Percentiles rank a stretch among this genome's conserved stretches.
Conservation (phyloP, 257 asterid species). For the Penstemon newberryi region DNA sequence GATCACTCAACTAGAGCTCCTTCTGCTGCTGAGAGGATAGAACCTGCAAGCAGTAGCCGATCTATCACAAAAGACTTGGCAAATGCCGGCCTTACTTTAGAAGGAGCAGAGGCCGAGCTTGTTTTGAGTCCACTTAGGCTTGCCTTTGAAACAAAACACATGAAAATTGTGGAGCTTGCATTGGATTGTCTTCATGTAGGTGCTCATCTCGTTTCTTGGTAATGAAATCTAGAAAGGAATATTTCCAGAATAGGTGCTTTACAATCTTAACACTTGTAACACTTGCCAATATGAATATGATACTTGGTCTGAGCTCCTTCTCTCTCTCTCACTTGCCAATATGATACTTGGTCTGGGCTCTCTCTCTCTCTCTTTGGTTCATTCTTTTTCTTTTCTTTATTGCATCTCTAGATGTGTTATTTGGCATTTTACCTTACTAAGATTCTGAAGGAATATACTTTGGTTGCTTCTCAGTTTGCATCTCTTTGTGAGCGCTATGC, state of each 20-base stretch:
- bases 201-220: slow-evolving; percentile 23
- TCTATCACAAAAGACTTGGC: slow-evolving; percentile 57
- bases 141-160: slow-evolving; percentile 90
- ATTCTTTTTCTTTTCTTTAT: slow-evolving; percentile 8
- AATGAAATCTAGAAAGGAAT: slow-evolving; percentile 21
- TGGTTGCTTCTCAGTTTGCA: slow-evolving; percentile 4
- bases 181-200: slow-evolving; percentile 99
- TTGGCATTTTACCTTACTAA: slow-evolving; percentile 17
- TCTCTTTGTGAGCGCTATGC: slow-evolving; percentile 19
- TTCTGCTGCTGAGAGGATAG: slow-evolving; percentile 49
- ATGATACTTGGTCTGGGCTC: too few species aligned
- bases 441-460: neutral
- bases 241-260: slow-evolving; percentile 16
- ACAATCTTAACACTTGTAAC: slow-evolving; percentile 1
- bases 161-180: slow-evolving; percentile 88
- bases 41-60: slow-evolving; percentile 43
- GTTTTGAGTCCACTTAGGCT: slow-evolving; percentile 82
- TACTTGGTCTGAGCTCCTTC: slow-evolving; percentile 9
- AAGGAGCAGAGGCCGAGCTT: slow-evolving; percentile 85
- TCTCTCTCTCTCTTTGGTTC: too few species aligned
- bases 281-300: slow-evolving; percentile 1
- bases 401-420: slow-evolving; percentile 5
- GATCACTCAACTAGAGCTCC: slow-evolving; percentile 45
- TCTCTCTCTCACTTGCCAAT: too few species aligned
- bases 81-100: slow-evolving; percentile 80